phyloP scores from a whole-genome alignment of 208 protist species.

The Wallacemonas sp. region DNA sequence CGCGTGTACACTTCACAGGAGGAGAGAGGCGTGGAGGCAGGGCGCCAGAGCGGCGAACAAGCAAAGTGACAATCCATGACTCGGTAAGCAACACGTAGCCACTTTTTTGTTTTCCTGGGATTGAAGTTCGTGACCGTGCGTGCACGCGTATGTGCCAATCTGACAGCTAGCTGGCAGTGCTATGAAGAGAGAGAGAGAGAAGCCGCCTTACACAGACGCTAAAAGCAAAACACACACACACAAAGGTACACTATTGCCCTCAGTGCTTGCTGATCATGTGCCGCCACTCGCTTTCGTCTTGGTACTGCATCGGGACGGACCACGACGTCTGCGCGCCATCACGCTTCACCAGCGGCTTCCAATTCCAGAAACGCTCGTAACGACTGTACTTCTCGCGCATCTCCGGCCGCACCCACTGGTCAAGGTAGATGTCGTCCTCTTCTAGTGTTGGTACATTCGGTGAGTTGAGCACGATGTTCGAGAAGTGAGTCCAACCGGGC shows the following conservation, averaged over 20 bases:
- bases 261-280: constrained; percentile 87
- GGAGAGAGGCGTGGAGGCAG: no score
- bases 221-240: constrained; percentile 9
- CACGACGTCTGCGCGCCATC: constrained; percentile 79
- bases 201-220: no score
- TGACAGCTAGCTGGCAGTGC: no score
- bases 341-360: constrained; percentile 86
- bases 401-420: constrained; percentile 87
- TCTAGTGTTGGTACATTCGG: constrained; percentile 79
- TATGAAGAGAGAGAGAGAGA: neutral
- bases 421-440: constrained; percentile 88
- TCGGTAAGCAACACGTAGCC: no score
- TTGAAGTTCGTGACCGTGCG: no score
- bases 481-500: constrained; percentile 82
- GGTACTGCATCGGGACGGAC: constrained; percentile 70
- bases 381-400: constrained; percentile 80
- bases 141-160: neutral
- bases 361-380: constrained; percentile 87
- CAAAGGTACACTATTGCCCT: constrained; percentile 16
- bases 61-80: no score
- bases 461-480: constrained; percentile 61
- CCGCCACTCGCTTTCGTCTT: constrained; percentile 85
- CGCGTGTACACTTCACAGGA: no score
- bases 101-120: no score
- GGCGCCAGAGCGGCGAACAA: no score